Evolutionary conservation across 2,329 filamentous ascomycete species (phyloP).

Genomic region (Chaetomiaceae sp.): DNA sequence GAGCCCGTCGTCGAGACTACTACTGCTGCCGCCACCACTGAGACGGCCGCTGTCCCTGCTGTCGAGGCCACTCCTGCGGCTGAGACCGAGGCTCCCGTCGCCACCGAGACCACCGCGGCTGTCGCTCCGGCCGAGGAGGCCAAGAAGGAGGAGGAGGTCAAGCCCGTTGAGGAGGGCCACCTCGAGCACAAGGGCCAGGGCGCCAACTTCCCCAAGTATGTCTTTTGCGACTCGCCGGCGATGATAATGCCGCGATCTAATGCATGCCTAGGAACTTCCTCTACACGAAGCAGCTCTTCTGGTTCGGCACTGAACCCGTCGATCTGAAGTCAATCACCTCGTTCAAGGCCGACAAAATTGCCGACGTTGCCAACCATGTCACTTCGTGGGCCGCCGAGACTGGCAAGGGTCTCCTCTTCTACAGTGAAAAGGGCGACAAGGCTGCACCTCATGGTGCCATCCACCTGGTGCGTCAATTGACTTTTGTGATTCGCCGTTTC

Average conservation of each 20-base stretch:
- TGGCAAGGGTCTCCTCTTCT: constrained; percentile 91
- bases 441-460: constrained; percentile 74
- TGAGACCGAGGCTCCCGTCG: constrained; percentile 32
- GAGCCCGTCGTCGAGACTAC: constrained; percentile 38
- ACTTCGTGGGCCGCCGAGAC: constrained; percentile 89
- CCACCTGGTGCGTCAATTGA: constrained; percentile 63
- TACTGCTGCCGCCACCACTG: constrained; percentile 33
- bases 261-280: constrained; percentile 65
- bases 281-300: constrained; percentile 92
- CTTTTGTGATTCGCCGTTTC: background rate
- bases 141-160: constrained; percentile 41
- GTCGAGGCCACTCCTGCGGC: constrained; percentile 28
- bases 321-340: constrained; percentile 67
- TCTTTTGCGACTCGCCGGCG: constrained; percentile 13
- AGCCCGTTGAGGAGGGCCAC: constrained; percentile 68
- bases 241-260: constrained; percentile 13
- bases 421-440: constrained; percentile 84
- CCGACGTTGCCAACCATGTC: constrained; percentile 68
- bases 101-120: constrained; percentile 20
- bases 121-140: constrained; percentile 30
- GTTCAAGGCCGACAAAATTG: constrained; percentile 85
- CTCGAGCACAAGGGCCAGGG: constrained; percentile 92
- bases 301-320: constrained; percentile 70
- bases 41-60: constrained; percentile 38
- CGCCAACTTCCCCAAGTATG: constrained; percentile 81